Base-by-base conservation (phyloP, 2,329 filamentous ascomycete species). In the Fusarium azukiicola region DNA sequence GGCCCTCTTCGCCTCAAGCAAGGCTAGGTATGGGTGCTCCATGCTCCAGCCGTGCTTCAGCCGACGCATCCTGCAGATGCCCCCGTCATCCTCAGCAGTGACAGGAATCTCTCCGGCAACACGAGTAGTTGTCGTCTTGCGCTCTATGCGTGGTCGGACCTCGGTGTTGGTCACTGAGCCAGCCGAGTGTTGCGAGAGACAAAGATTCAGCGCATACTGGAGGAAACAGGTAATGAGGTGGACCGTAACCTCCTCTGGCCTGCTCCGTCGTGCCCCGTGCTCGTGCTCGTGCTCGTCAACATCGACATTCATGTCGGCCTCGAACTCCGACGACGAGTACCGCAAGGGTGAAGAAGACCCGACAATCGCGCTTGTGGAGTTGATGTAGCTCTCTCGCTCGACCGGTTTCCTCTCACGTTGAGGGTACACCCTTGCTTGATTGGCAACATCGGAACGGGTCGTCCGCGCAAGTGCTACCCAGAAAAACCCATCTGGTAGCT, bases 181-280 rank as follows among this genome's bases (percentile, higher is more conserved):
- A 16, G 40, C 44, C 44, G 44, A n/a, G 8, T 49, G 7, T 38
- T 72, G 69, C 11, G 10, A 7, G 21, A 72, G 69, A 36, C 69
- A 72, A 19, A 56, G 61, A 40, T 67, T 44, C 47, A 67, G 13
- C 23, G 44, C 58, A 40, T 42, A 23, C 27, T 56, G 69, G 36
- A 72, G 49, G 38, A 67, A 72, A 21, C 58, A 44, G n/a, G 27
- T 38, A n/a, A 46, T 19, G 21, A 72, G 61, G 36, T 72, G 61
- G 32, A 72, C 69, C 50, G 69, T 72, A 13, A 67, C 32, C 52
- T 72, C 69, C 36, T 72, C 69, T 13, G 69, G 69, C 32, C 40
- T 72, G 42, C 47, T 40, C 17, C 58, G 58, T 27, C 69, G 58
- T 13, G 58, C 47, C 17, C 67, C 58, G 32, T 67, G 49, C 21